Evolutionary conservation across 2,329 filamentous ascomycete species (phyloP).

Genomic region (Fusarium clavum): DNA sequence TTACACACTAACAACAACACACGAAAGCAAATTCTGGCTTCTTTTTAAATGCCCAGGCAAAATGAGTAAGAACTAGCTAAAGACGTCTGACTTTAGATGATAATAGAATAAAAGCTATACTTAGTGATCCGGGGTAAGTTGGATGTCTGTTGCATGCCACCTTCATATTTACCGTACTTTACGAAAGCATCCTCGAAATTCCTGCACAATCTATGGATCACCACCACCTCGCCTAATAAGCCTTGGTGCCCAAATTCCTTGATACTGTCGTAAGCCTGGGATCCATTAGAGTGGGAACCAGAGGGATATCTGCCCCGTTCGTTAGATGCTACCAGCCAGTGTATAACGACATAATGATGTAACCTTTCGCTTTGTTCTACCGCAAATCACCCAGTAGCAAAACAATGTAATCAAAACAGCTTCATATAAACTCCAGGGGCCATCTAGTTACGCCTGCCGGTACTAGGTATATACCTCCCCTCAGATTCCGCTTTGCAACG

Average conservation of each 20-base stretch:
- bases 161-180: not conserved
- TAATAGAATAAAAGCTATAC: not conserved
- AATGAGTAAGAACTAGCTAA: not conserved
- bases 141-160: not conserved
- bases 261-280: slow-evolving; percentile 6
- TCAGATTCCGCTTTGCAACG: slow-evolving; percentile 26
- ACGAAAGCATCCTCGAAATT: not conserved
- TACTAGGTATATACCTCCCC: slow-evolving; percentile 1
- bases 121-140: too few relatives aligned
- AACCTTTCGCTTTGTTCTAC: not conserved
- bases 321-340: not conserved
- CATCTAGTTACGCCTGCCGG: slow-evolving; percentile 1
- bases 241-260: slow-evolving; percentile 6
- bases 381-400: not conserved
- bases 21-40: not conserved
- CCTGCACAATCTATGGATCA: not conserved
- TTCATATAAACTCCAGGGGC: slow-evolving; percentile 20
- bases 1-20: not conserved
- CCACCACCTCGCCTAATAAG: not conserved
- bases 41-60: not conserved
- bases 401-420: not conserved
- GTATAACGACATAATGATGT: slow-evolving; percentile 28
- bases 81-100: too few relatives aligned
- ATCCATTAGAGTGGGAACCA: slow-evolving; percentile 15
- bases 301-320: slow-evolving; percentile 6